Evolutionary conservation across 139 green algal genomes (phyloP).

Genomic region (Haematococcus sp.): DNA sequence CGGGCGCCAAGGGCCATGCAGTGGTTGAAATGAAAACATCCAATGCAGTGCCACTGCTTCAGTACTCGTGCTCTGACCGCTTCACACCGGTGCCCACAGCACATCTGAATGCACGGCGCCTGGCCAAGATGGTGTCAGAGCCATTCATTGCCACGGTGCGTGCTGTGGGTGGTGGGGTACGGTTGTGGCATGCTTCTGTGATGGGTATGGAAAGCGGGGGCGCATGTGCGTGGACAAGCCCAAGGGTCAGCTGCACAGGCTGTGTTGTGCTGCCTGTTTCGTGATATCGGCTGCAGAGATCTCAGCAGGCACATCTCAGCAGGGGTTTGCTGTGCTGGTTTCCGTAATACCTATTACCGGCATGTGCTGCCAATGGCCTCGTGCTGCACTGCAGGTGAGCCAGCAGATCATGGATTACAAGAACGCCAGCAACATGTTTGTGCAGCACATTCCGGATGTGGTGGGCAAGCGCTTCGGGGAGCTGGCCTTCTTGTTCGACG

Average conservation of each 20-base stretch:
- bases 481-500: neutral
- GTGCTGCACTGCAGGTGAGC: constrained; percentile 1
- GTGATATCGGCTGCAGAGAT: too few species aligned
- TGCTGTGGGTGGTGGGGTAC: neutral
- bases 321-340: too few species aligned
- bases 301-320: too few species aligned
- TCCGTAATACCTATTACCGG: too few species aligned
- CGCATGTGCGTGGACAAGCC: neutral
- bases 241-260: too few species aligned
- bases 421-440: neutral
- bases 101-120: constrained; percentile 2
- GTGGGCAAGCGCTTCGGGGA: neutral
- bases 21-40: constrained; percentile 19
- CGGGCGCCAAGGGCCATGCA: constrained; percentile 8
- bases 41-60: neutral
- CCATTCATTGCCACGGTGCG: neutral
- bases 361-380: neutral
- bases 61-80: neutral
- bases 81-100: neutral
- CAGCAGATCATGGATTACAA: constrained; percentile 9
- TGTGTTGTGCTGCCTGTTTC: too few species aligned
- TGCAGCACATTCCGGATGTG: neutral
- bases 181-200: neutral
- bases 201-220: too few species aligned
- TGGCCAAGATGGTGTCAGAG: constrained; percentile 5